Evolutionary conservation across 345 rosid species (phyloP).

Genomic region (Eucalyptus erythrocorys): DNA sequence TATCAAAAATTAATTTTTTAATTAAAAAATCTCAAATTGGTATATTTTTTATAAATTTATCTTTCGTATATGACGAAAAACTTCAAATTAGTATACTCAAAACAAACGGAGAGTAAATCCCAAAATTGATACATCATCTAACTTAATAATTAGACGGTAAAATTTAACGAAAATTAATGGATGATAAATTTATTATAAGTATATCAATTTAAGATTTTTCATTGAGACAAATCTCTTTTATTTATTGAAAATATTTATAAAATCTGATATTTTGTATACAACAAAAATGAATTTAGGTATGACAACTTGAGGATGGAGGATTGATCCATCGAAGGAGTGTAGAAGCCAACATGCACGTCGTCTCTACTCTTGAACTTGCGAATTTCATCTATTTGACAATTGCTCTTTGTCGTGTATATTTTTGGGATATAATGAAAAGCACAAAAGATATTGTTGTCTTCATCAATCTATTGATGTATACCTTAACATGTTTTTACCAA

Average conservation of each 20-base stretch:
- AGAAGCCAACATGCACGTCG: fast-evolving
- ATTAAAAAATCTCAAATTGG: fast-evolving
- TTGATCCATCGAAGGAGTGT: fast-evolving
- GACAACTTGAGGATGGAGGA: fast-evolving
- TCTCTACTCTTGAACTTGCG: fast-evolving
- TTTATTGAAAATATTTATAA: neutral
- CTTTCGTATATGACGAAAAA: fast-evolving
- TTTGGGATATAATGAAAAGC: fast-evolving
- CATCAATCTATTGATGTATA: fast-evolving
- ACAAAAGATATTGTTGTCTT: fast-evolving
- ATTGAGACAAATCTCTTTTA: neutral
- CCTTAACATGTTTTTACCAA: too few species aligned
- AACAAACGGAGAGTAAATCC: fast-evolving
- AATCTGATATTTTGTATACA: fast-evolving
- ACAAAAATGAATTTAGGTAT: neutral
- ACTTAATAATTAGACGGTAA: fast-evolving
- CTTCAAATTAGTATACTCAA: fast-evolving
- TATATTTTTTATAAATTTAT: fast-evolving
- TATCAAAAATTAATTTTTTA: fast-evolving
- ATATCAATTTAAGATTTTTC: too few species aligned
- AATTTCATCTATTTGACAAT: neutral
- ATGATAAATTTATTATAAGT: too few species aligned
- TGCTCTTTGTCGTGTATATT: fast-evolving
- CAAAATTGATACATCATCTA: fast-evolving
- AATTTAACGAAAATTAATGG: fast-evolving